Evolutionary conservation across 805 yeast genomes (phyloP), one percentile per base, ranked within the genome.

Genomic region (Metschnikowia drakensbergensis): DNA sequence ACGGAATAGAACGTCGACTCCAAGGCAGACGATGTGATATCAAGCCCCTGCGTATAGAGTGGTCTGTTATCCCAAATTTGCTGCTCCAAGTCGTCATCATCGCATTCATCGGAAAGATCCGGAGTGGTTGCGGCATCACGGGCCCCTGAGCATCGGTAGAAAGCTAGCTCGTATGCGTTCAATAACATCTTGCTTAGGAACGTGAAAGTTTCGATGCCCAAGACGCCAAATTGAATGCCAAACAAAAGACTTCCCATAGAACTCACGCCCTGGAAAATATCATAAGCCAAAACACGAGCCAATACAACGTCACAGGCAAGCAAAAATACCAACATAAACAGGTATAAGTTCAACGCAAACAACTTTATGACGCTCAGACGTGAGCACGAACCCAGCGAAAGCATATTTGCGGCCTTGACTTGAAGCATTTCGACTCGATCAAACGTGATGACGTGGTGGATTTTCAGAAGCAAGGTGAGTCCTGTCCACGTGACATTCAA

Each of bases 51-150:
- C 52, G 80, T 71, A 52, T 77, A 77, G 61, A 80, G 68, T 6
- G 80, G 73, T 64, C 88, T 85, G 35, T 75, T 71, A 58, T 90
- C 96, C 91, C 96, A 84, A 1, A 75, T 69, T 29, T 79, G 83
- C 34, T 84, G 95, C 8, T 48, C 53, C 8, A 43, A 42, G 13
- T 79, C 84, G 7, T 62, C 68, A 7, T 40, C 43, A 7, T 60
- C 66, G 22, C 30, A 29, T 5, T 47, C 52, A 13, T 50, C 58
- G 17, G 40, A 45, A 10, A 22, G 27, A 5, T 26, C 31, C 6
- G 13, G 9, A 22, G 49, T 46, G 5, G 36, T 17, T 2, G 38
- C n/a, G 6, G 30, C 32, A 5, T 33, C 49, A 6, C 25, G 23
- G 3, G 47, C 6, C 17, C 33, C 41, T 3, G 42, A 36, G 22